These are phyloP conservation scores for Zizania palustris DNA, from an alignment of 202 grass and related monocot genomes.

Conservation along the genomic window DNA sequence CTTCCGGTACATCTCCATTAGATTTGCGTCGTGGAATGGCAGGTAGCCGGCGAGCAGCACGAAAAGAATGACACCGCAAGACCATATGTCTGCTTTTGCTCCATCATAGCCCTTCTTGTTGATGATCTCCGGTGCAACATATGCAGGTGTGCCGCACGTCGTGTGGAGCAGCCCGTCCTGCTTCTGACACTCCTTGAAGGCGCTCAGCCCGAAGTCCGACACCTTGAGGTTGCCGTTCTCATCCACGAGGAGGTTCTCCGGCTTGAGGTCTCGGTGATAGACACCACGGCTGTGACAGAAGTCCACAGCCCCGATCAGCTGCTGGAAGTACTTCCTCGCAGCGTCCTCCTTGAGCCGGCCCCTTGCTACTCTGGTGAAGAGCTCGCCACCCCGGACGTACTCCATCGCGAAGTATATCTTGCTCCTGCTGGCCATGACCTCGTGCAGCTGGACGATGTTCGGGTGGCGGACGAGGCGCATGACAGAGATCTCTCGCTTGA, in stretches of 20 bases:
- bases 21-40: constrained; percentile 71
- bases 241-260: constrained; percentile 82
- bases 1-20: constrained; percentile 83
- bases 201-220: constrained; percentile 83
- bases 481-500: constrained; percentile 83
- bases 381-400: constrained; percentile 76
- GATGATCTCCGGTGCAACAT: constrained; percentile 83
- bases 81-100: constrained; percentile 83
- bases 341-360: constrained; percentile 71
- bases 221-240: constrained; percentile 83
- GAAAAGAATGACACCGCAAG: constrained; percentile 81
- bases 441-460: constrained; percentile 78
- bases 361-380: constrained; percentile 64
- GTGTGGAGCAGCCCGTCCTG: constrained; percentile 76
- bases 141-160: constrained; percentile 75
- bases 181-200: constrained; percentile 68
- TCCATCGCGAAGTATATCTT: constrained; percentile 96
- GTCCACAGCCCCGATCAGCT: constrained; percentile 71
- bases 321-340: constrained; percentile 73
- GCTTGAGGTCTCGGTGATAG: constrained; percentile 89
- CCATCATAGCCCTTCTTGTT: constrained; percentile 76
- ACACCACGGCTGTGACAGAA: constrained; percentile 92
- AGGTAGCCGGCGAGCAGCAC: constrained; percentile 73
- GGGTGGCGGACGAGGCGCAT: constrained; percentile 81
- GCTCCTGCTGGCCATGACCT: constrained; percentile 91